A percentile compares a stretch with the other conserved stretches of the same genome.
Conservation (phyloP, 192 early-diverging fungal genomes). For the Coemansia sp. region DNA sequence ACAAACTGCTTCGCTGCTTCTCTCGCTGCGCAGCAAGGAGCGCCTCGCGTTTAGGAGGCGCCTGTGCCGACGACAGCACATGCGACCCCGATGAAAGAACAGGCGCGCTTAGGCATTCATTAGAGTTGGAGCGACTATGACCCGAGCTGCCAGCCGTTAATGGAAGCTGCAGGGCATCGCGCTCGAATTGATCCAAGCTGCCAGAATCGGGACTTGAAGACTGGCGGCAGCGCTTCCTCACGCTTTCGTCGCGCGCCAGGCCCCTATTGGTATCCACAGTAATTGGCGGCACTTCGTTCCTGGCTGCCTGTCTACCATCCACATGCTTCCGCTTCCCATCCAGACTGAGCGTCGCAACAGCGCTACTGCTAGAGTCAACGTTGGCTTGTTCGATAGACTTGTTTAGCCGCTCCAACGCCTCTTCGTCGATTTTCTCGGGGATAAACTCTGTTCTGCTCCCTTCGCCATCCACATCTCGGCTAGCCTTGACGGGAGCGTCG, state of each 20-base stretch:
- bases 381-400: conserved; percentile 5
- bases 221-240: background rate
- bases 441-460: conserved; percentile 41
- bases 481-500: background rate
- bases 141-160: background rate
- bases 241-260: background rate
- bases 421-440: conserved; percentile 28
- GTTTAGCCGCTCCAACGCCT: conserved; percentile 14
- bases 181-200: background rate
- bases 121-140: background rate
- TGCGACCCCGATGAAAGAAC: background rate
- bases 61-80: background rate
- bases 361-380: background rate
- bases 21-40: conserved; percentile 6
- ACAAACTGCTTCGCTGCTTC: conserved; percentile 32
- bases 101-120: background rate
- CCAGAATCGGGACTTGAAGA: background rate
- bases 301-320: background rate
- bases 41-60: background rate
- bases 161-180: background rate
- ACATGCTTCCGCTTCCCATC: background rate
- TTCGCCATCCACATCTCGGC: conserved; percentile 27
- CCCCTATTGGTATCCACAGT: background rate
- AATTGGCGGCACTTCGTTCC: background rate
- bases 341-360: background rate